Evolutionary conservation across 1,284 basidiomycete species (phyloP), one percentile per base, ranked within the genome.

Genomic region (Marasmius tenuissimus): DNA sequence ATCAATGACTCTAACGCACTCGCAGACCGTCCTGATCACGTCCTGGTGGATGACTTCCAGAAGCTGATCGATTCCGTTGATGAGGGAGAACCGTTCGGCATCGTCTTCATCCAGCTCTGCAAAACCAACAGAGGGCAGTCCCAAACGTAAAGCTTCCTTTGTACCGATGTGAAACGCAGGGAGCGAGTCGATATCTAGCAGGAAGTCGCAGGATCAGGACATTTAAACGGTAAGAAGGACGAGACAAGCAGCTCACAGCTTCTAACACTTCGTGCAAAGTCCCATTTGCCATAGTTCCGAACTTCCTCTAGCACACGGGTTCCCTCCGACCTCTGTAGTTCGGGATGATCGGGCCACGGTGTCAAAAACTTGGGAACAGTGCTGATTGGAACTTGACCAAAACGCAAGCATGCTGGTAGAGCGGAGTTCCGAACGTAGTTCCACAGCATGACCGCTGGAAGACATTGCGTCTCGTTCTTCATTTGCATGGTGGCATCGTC

Each of bases 51-150:
- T 34, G 6, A 69, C 47, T 1, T 18, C 37, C 20, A 65, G 9
- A 20, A 65, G 60, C 20, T 67, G 61, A 18, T 69, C 67, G 55
- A 68, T 65, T 54, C 69, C 67, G 45, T 66, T 63, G 40, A 72
- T 64, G 40, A 62, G 57, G 16, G 60, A 62, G 22, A 64, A 54
- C 16, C 61, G 63, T 14, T 58, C 37, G 12, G 66, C 40, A 50
- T 68, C 66, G 11, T 59, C 63, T 3, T 61, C 49, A 22, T 69
- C 65, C 27, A 62, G 65, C 6, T 52, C 33, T 12, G 65, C 55
- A 27, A 66, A n/a, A 12, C 59, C 57, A 2, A 40, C 40, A 51
- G 63, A 65, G 2, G 65, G 63, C 9, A 70, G 51, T 14, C 63
- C 60, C 38, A 71, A 58, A 12, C 47, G 51, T 33, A 52, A 49